A percentile compares a stretch with the other conserved stretches of the same genome.
phyloP scores from a whole-genome alignment of 331 rosid genomes.

The Acacia concinna region DNA sequence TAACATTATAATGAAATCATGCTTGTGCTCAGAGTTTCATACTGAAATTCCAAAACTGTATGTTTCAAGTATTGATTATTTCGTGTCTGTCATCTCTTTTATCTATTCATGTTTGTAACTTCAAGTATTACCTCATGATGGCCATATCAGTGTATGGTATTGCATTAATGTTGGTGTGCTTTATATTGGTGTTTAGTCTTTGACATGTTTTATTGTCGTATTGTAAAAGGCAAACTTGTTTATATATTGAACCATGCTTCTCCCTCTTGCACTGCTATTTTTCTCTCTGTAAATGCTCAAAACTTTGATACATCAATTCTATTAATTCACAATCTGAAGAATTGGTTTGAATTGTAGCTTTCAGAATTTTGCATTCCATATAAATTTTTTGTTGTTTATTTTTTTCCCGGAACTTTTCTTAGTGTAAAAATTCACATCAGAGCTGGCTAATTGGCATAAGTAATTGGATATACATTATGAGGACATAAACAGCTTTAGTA shows the following conservation, averaged over 20 bases:
- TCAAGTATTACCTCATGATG: background rate
- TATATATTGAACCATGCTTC: background rate
- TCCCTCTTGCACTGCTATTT: background rate
- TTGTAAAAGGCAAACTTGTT: slow-evolving; percentile 3
- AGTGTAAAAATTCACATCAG: background rate
- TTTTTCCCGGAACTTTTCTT: background rate
- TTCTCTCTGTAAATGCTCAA: background rate
- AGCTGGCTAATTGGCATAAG: background rate
- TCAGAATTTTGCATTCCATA: background rate
- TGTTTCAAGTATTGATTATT: slow-evolving; percentile 9
- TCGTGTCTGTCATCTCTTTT: background rate
- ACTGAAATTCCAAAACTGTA: slow-evolving; percentile 10
- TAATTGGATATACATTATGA: background rate
- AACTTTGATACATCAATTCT: slow-evolving; percentile 2
- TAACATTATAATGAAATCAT: background rate
- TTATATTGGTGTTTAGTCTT: slow-evolving; percentile 2
- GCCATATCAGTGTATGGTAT: background rate
- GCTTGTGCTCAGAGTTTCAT: background rate
- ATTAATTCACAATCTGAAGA: background rate
- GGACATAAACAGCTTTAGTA: slow-evolving; percentile 1
- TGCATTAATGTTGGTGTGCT: background rate
- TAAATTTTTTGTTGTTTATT: background rate
- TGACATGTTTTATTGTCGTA: background rate
- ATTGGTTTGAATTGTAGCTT: background rate
- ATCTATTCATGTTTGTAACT: slow-evolving; percentile 22